Conservation (phyloP, 805 yeast genomes). For the Blastobotrys peoriensis region DNA sequence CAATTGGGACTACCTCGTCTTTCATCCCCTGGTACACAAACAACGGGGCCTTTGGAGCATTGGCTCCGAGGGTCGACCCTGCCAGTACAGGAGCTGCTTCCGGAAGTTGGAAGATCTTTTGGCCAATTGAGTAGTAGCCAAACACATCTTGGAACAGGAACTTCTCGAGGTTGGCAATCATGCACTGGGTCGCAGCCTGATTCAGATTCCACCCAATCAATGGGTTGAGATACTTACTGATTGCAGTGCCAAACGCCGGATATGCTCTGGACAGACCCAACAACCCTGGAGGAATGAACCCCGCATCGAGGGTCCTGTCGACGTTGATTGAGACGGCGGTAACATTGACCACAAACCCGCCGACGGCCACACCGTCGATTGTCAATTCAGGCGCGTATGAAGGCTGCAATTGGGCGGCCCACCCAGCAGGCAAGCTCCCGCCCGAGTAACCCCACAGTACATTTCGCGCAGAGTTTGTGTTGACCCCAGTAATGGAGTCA, state of each 20-base stretch:
- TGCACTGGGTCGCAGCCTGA: constrained; percentile 16
- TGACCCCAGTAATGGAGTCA: background rate
- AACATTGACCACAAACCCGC: constrained; percentile 21
- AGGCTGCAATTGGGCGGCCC: constrained; percentile 25
- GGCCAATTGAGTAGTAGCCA: constrained; percentile 16
- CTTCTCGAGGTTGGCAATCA: constrained; percentile 9
- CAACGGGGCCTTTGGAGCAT: constrained; percentile 20
- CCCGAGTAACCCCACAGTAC: constrained; percentile 6
- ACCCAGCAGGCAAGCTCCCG: constrained; percentile 13
- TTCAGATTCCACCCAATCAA: background rate
- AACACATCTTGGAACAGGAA: constrained; percentile 17
- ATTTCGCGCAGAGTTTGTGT: background rate
- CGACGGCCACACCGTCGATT: constrained; percentile 23
- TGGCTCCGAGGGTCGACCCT: constrained; percentile 20
- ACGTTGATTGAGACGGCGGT: constrained; percentile 14
- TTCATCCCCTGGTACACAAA: constrained; percentile 24
- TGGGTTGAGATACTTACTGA: constrained; percentile 9
- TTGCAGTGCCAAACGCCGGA: constrained; percentile 13
- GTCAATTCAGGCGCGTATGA: constrained; percentile 26
- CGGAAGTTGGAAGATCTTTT: constrained; percentile 12
- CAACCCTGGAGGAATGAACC: constrained; percentile 22
- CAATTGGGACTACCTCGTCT: constrained; percentile 22
- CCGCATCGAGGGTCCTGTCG: constrained; percentile 18
- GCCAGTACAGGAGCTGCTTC: constrained; percentile 13
- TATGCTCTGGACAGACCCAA: constrained; percentile 22